phyloP scores from a whole-genome alignment of 148 eudicot species.

The Cornus florida region DNA sequence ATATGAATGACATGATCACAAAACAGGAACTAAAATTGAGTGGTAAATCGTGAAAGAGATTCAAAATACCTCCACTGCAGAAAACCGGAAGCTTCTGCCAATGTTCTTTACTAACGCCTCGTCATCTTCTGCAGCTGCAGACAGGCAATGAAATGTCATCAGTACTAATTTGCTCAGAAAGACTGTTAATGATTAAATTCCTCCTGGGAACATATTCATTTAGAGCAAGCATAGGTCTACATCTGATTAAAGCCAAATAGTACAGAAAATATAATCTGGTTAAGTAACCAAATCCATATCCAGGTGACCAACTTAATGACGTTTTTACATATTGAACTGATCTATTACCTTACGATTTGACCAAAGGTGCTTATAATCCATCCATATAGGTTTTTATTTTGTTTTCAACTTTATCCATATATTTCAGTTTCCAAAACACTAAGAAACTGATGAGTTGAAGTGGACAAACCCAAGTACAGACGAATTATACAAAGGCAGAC shows the following conservation, averaged over 20 bases:
- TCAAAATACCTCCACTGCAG: conserved; percentile 68
- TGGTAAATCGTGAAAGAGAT: conserved; percentile 3
- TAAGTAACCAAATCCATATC: not conserved
- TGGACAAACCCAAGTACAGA: no score
- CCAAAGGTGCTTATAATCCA: no score
- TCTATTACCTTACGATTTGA: not conserved
- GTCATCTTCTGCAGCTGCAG: conserved; percentile 87
- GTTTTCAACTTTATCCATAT: not conserved
- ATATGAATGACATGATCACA: not conserved
- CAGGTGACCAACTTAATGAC: conserved; percentile 2
- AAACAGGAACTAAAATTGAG: not conserved
- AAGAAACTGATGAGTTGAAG: no score
- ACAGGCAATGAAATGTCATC: conserved; percentile 2
- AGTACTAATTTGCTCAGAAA: conserved; percentile 9
- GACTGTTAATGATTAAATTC: not conserved
- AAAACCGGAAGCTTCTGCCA: conserved; percentile 82
- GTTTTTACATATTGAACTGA: not conserved
- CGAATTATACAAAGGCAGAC: no score
- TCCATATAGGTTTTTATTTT: not conserved
- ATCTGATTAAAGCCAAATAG: conserved; percentile 3
- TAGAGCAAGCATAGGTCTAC: conserved; percentile 2
- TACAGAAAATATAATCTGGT: not conserved
- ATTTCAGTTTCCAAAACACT: no score
- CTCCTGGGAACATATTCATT: not conserved
- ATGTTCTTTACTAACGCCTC: conserved; percentile 68